Evolutionary conservation across 83 land plant species (phyloP).

Genomic region (Isoetes engelmannii): DNA sequence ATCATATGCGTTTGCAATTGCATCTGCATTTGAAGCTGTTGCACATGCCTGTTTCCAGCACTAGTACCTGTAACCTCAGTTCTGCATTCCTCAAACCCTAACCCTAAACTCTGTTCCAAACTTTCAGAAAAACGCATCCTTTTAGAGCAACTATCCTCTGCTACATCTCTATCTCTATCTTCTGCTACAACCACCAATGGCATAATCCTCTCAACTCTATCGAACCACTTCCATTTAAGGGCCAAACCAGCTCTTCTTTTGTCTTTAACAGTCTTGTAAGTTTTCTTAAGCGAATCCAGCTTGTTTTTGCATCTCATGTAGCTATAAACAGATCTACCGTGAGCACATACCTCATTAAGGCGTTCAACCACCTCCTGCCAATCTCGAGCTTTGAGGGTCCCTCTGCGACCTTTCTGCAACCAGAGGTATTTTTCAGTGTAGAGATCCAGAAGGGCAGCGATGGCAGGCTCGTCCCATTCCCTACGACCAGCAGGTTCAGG

Average conservation of each 20-base stretch:
- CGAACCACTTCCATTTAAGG: conserved; percentile 6
- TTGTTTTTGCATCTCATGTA: conserved; percentile 9
- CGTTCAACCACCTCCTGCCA: conserved; percentile 5
- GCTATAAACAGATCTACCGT: neutral
- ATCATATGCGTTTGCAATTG: neutral
- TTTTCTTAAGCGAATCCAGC: conserved; percentile 12
- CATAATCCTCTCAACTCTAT: neutral
- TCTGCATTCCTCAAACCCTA: neutral
- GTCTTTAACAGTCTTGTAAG: conserved; percentile 1
- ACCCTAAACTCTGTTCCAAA: neutral
- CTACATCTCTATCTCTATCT: neutral
- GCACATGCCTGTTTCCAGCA: neutral
- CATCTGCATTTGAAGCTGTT: neutral
- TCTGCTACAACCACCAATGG: neutral
- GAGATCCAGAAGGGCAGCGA: neutral
- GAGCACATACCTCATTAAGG: neutral
- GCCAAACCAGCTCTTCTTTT: neutral
- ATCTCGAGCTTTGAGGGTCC: neutral
- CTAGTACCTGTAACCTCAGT: neutral
- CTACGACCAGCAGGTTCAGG: neutral
- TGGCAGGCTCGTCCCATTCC: conserved; percentile 3
- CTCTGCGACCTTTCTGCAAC: neutral
- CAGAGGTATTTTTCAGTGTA: conserved; percentile 1
- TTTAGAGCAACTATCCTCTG: neutral
- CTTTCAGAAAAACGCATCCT: neutral